phyloP scores from a whole-genome alignment of 108 stramenopile genomes.

The Cyclotella choctawhatcheeana region DNA sequence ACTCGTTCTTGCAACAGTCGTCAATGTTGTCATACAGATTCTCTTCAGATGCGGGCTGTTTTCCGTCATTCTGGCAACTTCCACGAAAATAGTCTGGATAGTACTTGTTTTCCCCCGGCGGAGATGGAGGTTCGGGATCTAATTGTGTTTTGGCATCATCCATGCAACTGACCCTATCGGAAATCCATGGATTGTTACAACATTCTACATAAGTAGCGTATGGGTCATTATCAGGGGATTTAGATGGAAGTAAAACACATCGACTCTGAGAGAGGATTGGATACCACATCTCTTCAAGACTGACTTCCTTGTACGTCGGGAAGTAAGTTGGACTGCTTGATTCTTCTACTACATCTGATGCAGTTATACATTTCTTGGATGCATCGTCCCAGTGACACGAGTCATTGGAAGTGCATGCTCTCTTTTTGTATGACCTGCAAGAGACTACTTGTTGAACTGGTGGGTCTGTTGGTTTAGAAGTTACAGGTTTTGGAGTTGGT shows the following conservation, averaged over 20 bases:
- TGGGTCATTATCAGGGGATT: background rate
- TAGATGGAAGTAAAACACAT: conserved; percentile 12
- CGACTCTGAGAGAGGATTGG: conserved; percentile 3
- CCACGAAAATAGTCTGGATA: conserved; percentile 27
- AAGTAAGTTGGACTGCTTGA: background rate
- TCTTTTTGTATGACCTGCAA: conserved; percentile 4
- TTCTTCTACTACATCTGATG: background rate
- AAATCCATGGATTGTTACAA: conserved; percentile 15
- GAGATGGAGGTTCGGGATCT: background rate
- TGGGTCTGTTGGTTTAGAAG: conserved; percentile 1
- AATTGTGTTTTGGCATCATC: conserved; percentile 13
- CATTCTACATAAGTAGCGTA: conserved; percentile 13
- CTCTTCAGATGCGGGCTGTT: background rate
- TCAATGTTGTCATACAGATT: background rate
- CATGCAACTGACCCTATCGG: background rate
- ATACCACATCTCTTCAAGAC: conserved; percentile 7
- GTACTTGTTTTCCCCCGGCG: background rate
- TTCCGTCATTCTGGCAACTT: conserved; percentile 19
- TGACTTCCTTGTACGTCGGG: background rate
- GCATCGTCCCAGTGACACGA: conserved; percentile 2
- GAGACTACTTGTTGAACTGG: background rate
- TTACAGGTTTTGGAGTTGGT: conserved; percentile 1
- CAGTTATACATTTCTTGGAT: background rate
- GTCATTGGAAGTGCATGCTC: background rate
- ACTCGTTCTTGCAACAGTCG: conserved; percentile 18